phyloP scores from a whole-genome alignment of 495 filamentous ascomycete species.

The Articulospora tetracladia region DNA sequence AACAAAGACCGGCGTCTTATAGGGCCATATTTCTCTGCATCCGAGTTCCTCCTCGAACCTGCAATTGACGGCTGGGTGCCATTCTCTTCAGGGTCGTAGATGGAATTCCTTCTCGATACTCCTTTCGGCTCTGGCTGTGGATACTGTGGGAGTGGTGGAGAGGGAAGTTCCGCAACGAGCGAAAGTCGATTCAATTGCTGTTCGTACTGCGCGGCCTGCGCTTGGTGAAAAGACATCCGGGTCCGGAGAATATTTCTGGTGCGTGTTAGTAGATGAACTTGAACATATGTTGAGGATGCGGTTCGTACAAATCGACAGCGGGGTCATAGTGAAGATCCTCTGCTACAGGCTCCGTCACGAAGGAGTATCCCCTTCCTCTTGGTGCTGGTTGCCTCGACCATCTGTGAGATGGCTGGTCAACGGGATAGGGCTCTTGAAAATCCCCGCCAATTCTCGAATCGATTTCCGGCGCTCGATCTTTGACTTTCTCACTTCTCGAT shows the following conservation, averaged over 20 bases:
- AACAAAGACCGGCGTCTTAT: slow-evolving; percentile 20
- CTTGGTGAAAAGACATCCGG: slow-evolving; percentile 17
- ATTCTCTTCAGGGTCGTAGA: not conserved
- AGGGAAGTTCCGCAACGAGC: slow-evolving; percentile 17
- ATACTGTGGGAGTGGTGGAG: not conserved
- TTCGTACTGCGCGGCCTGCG: not conserved
- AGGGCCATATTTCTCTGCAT: slow-evolving; percentile 14
- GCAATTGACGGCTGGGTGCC: not conserved
- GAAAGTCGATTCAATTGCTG: slow-evolving; percentile 18
- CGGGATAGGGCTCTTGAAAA: slow-evolving; percentile 1
- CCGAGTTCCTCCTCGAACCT: slow-evolving; percentile 15
- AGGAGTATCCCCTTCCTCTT: not conserved
- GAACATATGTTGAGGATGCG: not conserved
- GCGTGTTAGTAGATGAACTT: not conserved
- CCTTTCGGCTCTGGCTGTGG: not conserved
- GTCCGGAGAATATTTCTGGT: slow-evolving; percentile 5
- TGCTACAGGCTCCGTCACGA: not conserved
- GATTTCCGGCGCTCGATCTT: not conserved
- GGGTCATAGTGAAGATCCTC: slow-evolving; percentile 2
- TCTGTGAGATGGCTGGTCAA: not conserved
- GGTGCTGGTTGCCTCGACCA: not conserved
- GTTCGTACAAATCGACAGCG: slow-evolving; percentile 5
- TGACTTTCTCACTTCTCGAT: slow-evolving; percentile 16
- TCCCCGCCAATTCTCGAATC: not conserved
- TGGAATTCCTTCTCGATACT: not conserved